A percentile compares a stretch with the other conserved stretches of the same genome.
Conservation (phyloP, 2,329 filamentous ascomycete species). For the Aspergillus floridensis region DNA sequence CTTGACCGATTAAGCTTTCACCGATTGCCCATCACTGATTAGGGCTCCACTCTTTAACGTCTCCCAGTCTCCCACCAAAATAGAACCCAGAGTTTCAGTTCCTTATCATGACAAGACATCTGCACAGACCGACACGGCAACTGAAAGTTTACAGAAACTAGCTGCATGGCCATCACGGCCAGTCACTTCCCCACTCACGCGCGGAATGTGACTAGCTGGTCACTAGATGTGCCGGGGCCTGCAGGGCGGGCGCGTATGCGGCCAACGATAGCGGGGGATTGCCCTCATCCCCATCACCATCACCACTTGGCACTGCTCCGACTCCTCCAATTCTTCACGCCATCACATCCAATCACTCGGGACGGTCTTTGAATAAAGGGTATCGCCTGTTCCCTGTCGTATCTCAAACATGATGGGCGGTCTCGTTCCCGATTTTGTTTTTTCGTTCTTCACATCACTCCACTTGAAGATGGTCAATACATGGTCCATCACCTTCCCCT, state of each 20-base stretch:
- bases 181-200: background rate
- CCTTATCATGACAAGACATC: background rate
- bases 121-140: too few relatives aligned
- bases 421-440: too few relatives aligned
- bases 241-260: conserved; percentile 14
- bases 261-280: conserved; percentile 8
- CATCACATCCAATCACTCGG: conserved; percentile 11
- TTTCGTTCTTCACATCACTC: background rate
- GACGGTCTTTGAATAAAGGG: background rate
- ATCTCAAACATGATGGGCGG: background rate
- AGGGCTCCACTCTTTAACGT: too few relatives aligned
- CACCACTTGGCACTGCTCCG: background rate
- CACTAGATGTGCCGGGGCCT: conserved; percentile 5
- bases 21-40: too few relatives aligned
- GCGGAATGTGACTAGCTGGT: conserved; percentile 11
- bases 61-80: too few relatives aligned
- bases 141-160: too few relatives aligned
- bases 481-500: background rate
- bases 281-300: background rate
- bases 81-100: background rate
- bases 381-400: background rate
- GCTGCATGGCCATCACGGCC: background rate
- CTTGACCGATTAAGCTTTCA: background rate
- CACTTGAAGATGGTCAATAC: background rate
- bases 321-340: conserved; percentile 6